phyloP scores from a whole-genome alignment of 176 grass and related monocot species.

The Bonia amplexicaulis region DNA sequence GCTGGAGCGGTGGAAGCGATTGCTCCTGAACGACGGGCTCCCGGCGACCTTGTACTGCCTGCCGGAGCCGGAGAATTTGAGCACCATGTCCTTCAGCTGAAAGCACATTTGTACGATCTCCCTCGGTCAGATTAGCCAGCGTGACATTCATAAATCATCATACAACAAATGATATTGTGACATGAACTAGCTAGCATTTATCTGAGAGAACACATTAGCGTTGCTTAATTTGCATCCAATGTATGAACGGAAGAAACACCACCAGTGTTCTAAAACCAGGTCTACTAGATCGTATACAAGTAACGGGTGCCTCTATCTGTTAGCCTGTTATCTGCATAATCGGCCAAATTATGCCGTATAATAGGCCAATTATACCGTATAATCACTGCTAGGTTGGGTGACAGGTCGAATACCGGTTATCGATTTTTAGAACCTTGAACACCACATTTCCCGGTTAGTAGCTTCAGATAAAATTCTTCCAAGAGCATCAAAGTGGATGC shows the following conservation, averaged over 20 bases:
- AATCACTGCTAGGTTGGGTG: too few species aligned
- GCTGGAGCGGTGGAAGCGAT: conserved; percentile 53
- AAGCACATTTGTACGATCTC: conserved; percentile 17
- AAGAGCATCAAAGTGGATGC: background rate
- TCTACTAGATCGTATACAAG: too few species aligned
- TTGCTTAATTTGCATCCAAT: background rate
- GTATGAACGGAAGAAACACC: background rate
- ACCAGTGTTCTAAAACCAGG: too few species aligned
- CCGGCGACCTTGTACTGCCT: conserved; percentile 66
- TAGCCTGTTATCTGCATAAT: too few species aligned
- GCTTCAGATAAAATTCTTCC: background rate
- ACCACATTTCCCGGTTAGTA: background rate
- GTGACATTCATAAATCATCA: background rate
- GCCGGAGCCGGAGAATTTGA: conserved; percentile 83
- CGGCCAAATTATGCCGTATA: too few species aligned
- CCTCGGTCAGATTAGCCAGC: background rate
- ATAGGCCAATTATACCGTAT: too few species aligned
- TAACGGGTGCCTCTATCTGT: too few species aligned
- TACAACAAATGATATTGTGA: background rate
- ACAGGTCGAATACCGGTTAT: too few species aligned
- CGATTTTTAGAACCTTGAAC: background rate
- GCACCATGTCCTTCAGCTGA: conserved; percentile 98
- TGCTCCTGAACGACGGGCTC: conserved; percentile 53
- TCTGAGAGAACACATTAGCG: background rate
- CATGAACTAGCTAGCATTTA: background rate